Base-by-base conservation (phyloP, 169 alveolate species). In the Theileria annulata region DNA sequence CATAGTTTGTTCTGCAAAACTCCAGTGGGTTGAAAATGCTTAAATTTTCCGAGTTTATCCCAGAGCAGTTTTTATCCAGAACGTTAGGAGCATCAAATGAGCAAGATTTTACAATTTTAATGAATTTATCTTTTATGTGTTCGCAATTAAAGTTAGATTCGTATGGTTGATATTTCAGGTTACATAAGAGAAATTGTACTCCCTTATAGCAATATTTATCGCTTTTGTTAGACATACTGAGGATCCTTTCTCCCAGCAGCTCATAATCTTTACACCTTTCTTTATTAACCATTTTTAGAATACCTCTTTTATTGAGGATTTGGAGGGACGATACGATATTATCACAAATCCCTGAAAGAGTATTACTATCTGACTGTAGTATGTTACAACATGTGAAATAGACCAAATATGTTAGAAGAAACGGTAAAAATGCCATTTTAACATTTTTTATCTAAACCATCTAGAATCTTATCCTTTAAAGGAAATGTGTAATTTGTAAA, bases 111-210 rank as follows among this genome's bases (percentile, higher is more conserved):
- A 82, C 13, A n/a, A 82, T 82, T 27, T 72, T 37, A 58, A 75
- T 48, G 19, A 82, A 82, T 80, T 82, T 82, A 17, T 63, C 59
- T 77, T 70, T 82, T n/a, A 82, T 82, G 35, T 82, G 89, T 23
- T 75, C 86, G 48, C 89, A 82, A 71, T 82, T 82, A 35, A 71
- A 56, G 30, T 67, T 60, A 19, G 80, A 25, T 23, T 66, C 79
- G 21, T 30, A 47, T 8, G 89, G 80, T 10, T 56, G 68, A 80
- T 76, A 82, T 37, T 60, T 82, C 51, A 60, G 62, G 28, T 68
- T 79, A 31, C 89, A 82, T 42, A 82, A 59, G 4, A 82, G 56
- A 12, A 79, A 69, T n/a, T 78, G 68, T 42, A 76, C 80, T 49
- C 66, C 51, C 31, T 35, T n/a, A 71, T 82, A 82, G 77, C 89